These are phyloP conservation scores for Saccharomycopsis malanga DNA, from an alignment of 805 yeast genomes.

Conservation along the genomic window DNA sequence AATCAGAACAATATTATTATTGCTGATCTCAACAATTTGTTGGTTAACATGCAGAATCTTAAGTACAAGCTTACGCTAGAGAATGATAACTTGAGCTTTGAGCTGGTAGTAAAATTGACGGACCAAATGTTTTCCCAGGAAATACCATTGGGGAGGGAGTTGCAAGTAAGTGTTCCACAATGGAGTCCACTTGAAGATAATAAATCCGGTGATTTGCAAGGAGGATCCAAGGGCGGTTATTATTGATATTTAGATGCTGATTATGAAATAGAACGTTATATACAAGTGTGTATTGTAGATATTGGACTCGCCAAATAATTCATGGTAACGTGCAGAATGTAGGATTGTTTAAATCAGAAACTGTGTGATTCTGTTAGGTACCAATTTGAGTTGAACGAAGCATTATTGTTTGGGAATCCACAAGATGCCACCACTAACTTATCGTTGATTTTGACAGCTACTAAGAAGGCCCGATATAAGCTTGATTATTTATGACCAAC, in stretches of 20 bases:
- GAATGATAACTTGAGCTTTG: slow-evolving; percentile 19
- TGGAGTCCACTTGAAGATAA: slow-evolving; percentile 12
- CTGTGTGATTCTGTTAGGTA: no score
- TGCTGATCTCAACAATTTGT: slow-evolving; percentile 14
- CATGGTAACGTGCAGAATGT: not conserved
- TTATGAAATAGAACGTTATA: no score
- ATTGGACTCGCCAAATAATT: not conserved
- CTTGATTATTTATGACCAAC: no score
- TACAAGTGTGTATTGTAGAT: no score
- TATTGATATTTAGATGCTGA: slow-evolving; percentile 3
- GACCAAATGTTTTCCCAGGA: slow-evolving; percentile 1
- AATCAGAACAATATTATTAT: slow-evolving; percentile 7
- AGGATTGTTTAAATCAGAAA: not conserved
- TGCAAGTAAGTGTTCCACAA: slow-evolving; percentile 13
- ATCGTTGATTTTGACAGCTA: slow-evolving; percentile 90
- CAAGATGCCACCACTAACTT: slow-evolving; percentile 99
- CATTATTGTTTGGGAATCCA: no score
- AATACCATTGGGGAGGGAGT: slow-evolving; percentile 18
- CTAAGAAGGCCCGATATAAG: slow-evolving; percentile 84
- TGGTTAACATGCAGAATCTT: slow-evolving; percentile 14
- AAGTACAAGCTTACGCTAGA: slow-evolving; percentile 15
- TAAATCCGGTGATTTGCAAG: not conserved
- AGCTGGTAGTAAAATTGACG: slow-evolving; percentile 7
- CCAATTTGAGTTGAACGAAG: no score
- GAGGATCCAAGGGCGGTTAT: not conserved